Evolutionary conservation across 768 basidiomycete genomes (phyloP).

Genomic region (Trametes villosa): DNA sequence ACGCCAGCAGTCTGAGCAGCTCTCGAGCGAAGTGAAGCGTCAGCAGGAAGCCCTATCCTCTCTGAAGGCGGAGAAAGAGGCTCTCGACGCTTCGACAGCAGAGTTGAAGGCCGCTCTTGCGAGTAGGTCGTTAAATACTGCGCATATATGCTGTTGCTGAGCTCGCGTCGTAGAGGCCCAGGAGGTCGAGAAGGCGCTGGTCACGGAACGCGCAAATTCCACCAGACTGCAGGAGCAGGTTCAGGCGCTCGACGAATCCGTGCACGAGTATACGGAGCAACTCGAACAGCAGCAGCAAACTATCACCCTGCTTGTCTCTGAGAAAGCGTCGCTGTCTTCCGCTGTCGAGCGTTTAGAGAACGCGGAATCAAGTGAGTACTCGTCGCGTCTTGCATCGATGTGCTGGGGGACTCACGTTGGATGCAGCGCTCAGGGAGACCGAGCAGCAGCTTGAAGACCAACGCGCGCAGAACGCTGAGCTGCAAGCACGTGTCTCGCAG

Average conservation of each 20-base stretch:
- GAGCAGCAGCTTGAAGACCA: slow-evolving; percentile 31
- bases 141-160: slow-evolving; percentile 2
- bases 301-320: slow-evolving; percentile 43
- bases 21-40: slow-evolving; percentile 13
- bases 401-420: not conserved
- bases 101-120: not conserved
- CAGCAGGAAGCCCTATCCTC: slow-evolving; percentile 20
- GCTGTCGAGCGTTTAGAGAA: slow-evolving; percentile 37
- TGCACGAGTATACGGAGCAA: slow-evolving; percentile 25
- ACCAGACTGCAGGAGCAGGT: slow-evolving; percentile 17
- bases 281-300: slow-evolving; percentile 43
- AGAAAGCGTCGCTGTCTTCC: slow-evolving; percentile 39
- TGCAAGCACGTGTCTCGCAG: slow-evolving; percentile 42
- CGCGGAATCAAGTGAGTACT: slow-evolving; percentile 35
- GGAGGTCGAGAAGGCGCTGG: slow-evolving; percentile 11
- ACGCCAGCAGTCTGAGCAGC: slow-evolving; percentile 10
- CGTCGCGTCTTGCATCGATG: not conserved
- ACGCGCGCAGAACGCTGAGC: slow-evolving; percentile 17
- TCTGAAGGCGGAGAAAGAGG: slow-evolving; percentile 9
- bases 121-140: not conserved
- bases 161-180: not conserved
- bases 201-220: slow-evolving; percentile 17
- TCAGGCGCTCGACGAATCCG: slow-evolving; percentile 23
- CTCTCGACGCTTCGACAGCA: not conserved
- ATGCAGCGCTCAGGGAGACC: slow-evolving; percentile 30